Evolutionary conservation across 495 filamentous ascomycete genomes (phyloP).

Genomic region (Terfezia claveryi): DNA sequence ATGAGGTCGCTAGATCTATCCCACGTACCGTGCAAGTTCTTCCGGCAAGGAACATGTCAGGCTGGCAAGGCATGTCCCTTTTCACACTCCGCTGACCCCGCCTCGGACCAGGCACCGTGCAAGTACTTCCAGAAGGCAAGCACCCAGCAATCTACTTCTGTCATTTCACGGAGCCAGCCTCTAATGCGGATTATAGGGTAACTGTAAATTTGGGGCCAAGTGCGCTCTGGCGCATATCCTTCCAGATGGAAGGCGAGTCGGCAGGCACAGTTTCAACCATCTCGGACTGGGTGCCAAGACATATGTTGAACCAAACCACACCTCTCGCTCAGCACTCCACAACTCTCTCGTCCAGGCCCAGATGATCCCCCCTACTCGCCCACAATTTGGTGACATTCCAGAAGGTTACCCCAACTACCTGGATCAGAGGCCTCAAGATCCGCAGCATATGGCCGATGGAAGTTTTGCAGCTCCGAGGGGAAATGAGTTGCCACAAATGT

Average conservation of each 20-base stretch:
- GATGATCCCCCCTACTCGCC: constrained; percentile 21
- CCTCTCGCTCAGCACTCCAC: constrained; percentile 51
- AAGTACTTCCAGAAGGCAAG: constrained; percentile 96
- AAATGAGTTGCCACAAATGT: constrained; percentile 36
- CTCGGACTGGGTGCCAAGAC: constrained; percentile 20
- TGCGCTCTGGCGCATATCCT: constrained; percentile 91
- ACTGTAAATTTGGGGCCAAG: constrained; percentile 96
- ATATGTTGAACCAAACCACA: constrained; percentile 23
- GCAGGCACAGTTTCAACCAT: constrained; percentile 34
- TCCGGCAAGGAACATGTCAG: constrained; percentile 84
- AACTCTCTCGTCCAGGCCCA: constrained; percentile 65
- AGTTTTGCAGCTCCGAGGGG: constrained; percentile 77
- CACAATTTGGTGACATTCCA: constrained; percentile 15
- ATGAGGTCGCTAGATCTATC: constrained; percentile 46
- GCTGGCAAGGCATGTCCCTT: constrained; percentile 91
- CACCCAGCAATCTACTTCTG: constrained; percentile 1
- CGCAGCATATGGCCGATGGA: constrained; percentile 26
- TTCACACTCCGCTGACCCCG: constrained; percentile 63
- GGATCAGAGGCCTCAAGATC: constrained; percentile 13
- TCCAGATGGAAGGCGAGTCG: constrained; percentile 78
- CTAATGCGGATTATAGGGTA: constrained; percentile 38
- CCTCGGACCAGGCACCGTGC: constrained; percentile 66
- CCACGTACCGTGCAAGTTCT: constrained; percentile 99
- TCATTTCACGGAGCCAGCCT: background rate
- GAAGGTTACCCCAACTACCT: constrained; percentile 22